phyloP scores from a whole-genome alignment of 2,329 filamentous ascomycete species.

The Diaporthe sp. region DNA sequence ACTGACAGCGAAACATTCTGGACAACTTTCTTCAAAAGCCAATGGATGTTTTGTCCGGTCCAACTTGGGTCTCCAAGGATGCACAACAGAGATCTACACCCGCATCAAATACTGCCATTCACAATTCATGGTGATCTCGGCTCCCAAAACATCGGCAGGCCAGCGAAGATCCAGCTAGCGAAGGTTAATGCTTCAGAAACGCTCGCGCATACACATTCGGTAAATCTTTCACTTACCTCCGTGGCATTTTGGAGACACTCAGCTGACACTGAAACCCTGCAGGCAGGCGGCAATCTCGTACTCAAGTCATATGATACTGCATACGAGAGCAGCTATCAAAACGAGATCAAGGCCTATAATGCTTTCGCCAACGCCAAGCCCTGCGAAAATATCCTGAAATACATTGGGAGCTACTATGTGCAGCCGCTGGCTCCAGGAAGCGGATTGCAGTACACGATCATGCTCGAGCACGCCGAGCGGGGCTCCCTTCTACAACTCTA shows the following conservation, averaged over 20 bases:
- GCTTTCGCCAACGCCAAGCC: neutral
- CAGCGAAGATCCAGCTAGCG: neutral
- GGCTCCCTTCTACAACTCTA: neutral
- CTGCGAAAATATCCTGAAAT: neutral
- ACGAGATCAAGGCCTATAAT: neutral
- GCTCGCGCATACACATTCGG: neutral
- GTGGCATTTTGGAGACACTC: fast-evolving
- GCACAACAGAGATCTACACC: neutral
- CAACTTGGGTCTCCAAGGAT: neutral
- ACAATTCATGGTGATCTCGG: neutral
- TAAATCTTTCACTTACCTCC: neutral
- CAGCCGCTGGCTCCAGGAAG: neutral
- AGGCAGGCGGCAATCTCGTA: neutral
- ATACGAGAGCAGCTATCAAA: neutral
- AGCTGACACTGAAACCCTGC: neutral
- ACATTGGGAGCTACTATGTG: neutral
- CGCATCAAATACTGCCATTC: constrained; percentile 4
- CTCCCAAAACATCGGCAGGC: neutral
- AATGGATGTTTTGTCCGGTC: constrained; percentile 15
- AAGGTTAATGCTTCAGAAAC: neutral
- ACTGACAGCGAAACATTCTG: neutral
- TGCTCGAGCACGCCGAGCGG: constrained; percentile 5
- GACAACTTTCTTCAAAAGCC: neutral
- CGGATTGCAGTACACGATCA: neutral
- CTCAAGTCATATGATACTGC: neutral